Conservation (phyloP, 2,329 filamentous ascomycete genomes). For the Cytospora piceae region DNA sequence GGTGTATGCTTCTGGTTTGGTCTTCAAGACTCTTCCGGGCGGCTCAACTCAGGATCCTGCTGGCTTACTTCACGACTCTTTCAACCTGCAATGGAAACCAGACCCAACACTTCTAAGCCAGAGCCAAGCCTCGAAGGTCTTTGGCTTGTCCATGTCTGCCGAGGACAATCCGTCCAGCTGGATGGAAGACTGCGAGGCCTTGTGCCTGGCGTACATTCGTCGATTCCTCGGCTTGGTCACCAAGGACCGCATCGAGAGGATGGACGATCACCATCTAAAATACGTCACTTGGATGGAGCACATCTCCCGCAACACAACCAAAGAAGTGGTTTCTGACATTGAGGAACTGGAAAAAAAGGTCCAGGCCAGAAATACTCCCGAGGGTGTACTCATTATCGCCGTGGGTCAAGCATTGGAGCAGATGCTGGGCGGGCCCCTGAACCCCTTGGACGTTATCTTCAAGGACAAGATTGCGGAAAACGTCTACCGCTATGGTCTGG, state of each 20-base stretch:
- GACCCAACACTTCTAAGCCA: constrained; percentile 31
- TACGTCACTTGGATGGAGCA: constrained; percentile 31
- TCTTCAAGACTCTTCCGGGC: constrained; percentile 31
- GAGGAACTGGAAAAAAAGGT: constrained; percentile 28
- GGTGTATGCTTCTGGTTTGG: constrained; percentile 31
- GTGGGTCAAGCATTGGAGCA: constrained; percentile 33
- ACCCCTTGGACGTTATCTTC: constrained; percentile 39
- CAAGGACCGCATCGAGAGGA: constrained; percentile 13
- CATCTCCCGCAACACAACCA: constrained; percentile 9
- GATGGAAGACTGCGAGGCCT: constrained; percentile 31
- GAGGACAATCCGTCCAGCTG: constrained; percentile 30
- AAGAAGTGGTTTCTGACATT: constrained; percentile 1
- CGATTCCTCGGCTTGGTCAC: constrained; percentile 21
- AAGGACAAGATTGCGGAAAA: constrained; percentile 34
- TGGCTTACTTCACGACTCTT: constrained; percentile 26
- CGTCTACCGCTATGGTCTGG: constrained; percentile 35
- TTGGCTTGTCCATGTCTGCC: constrained; percentile 25
- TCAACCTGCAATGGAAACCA: constrained; percentile 33
- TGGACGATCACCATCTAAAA: constrained; percentile 29
- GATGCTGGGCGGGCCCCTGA: constrained; percentile 36
- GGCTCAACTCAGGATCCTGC: constrained; percentile 1
- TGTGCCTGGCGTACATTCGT: constrained; percentile 29
- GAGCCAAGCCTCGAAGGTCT: constrained; percentile 28
- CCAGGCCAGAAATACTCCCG: constrained; percentile 22
- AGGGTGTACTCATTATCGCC: constrained; percentile 33